phyloP scores from a whole-genome alignment of 2,329 filamentous ascomycete genomes.

The Cladosporium sp. region DNA sequence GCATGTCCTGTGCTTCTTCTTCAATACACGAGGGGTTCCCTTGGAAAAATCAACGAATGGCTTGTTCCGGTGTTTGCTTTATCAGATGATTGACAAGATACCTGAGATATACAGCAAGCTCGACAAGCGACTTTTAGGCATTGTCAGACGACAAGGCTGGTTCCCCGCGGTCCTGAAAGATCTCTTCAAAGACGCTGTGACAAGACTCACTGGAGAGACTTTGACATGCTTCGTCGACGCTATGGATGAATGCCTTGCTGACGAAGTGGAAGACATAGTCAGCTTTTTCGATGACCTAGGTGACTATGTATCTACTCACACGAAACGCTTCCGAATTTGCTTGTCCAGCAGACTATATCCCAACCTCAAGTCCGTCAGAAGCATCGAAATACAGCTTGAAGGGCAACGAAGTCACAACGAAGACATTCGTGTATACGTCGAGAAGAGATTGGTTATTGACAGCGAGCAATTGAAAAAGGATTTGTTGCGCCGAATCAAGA shows the following conservation, averaged over 20 bases:
- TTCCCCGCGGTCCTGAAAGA: neutral
- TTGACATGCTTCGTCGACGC: neutral
- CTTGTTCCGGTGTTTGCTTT: neutral
- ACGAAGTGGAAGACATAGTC: neutral
- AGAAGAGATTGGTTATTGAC: neutral
- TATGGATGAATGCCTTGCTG: neutral
- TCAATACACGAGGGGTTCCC: neutral
- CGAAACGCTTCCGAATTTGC: neutral
- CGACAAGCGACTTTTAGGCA: neutral
- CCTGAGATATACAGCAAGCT: neutral
- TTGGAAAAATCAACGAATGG: neutral
- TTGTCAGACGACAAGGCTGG: neutral
- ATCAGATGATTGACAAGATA: neutral
- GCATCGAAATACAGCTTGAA: neutral
- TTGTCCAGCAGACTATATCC: neutral
- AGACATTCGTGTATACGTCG: neutral
- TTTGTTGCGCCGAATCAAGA: neutral
- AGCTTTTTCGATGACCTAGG: neutral
- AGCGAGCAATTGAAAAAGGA: neutral
- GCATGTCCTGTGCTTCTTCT: neutral
- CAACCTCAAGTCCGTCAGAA: neutral
- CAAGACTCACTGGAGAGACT: neutral
- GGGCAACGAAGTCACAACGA: neutral
- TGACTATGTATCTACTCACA: fast-evolving
- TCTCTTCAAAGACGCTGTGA: neutral